Conservation (phyloP, 192 early-diverging fungal genomes). For the Haplosporangium gracile region DNA sequence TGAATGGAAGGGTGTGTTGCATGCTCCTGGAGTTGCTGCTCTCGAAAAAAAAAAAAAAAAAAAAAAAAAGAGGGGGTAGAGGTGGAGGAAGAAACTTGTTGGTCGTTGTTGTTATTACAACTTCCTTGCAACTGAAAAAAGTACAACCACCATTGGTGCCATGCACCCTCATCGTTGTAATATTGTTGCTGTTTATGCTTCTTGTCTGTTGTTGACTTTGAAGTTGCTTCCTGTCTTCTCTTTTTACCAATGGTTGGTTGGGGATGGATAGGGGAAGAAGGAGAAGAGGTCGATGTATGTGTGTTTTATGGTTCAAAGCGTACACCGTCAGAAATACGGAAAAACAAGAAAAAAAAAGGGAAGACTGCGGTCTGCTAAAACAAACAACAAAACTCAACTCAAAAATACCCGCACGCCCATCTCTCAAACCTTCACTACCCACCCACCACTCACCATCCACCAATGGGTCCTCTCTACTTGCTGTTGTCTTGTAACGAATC, state of each 20-base stretch:
- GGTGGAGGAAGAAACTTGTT: neutral
- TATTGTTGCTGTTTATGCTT: neutral
- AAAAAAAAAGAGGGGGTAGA: neutral
- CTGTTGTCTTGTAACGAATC: neutral
- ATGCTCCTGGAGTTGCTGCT: too few species aligned
- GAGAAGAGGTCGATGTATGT: neutral
- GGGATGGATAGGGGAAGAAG: neutral
- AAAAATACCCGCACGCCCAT: constrained; percentile 6
- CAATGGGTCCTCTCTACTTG: neutral
- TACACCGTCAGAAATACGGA: neutral
- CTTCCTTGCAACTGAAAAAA: neutral
- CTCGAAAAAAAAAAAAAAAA: too few species aligned
- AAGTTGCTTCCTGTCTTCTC: neutral
- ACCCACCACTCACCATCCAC: neutral
- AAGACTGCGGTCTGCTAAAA: neutral
- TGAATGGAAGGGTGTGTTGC: neutral
- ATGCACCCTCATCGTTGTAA: neutral
- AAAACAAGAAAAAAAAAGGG: neutral
- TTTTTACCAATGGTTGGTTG: neutral
- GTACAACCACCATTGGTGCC: neutral
- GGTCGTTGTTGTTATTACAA: neutral
- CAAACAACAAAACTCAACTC: neutral
- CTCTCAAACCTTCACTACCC: neutral
- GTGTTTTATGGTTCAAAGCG: neutral
- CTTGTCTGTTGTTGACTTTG: neutral